phyloP scores from a whole-genome alignment of 208 protist species.

The Crithidia expoeki region DNA sequence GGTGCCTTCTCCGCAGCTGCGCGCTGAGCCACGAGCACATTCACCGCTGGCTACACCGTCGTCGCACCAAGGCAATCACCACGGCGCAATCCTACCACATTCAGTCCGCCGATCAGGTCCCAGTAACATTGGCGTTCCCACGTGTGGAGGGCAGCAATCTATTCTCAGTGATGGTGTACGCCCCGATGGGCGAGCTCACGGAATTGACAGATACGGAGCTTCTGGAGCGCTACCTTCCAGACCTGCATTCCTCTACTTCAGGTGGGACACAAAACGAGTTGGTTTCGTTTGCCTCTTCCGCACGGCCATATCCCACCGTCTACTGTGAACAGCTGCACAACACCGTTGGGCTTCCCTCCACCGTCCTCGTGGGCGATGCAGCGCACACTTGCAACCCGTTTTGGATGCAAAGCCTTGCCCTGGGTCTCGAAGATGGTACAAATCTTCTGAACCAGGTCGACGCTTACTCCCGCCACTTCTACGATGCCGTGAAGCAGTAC shows the following conservation, averaged over 20 bases:
- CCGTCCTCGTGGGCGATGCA: constrained; percentile 83
- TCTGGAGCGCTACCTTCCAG: constrained; percentile 43
- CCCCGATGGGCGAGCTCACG: constrained; percentile 59
- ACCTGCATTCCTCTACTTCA: constrained; percentile 25
- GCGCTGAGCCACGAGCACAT: constrained; percentile 65
- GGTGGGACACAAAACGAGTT: constrained; percentile 14
- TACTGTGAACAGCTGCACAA: constrained; percentile 90
- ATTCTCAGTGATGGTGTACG: constrained; percentile 89
- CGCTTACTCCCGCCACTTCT: constrained; percentile 84
- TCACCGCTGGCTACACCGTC: constrained; percentile 85
- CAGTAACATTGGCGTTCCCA: constrained; percentile 78
- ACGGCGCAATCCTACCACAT: constrained; percentile 51
- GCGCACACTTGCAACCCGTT: constrained; percentile 86
- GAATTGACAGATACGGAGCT: constrained; percentile 49
- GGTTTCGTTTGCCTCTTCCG: constrained; percentile 34
- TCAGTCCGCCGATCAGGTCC: constrained; percentile 56
- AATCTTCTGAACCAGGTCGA: constrained; percentile 86
- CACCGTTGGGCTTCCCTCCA: constrained; percentile 82
- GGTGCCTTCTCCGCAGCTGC: constrained; percentile 66
- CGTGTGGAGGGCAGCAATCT: constrained; percentile 51
- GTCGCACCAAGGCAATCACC: constrained; percentile 36
- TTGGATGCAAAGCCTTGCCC: constrained; percentile 84
- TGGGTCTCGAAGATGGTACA: constrained; percentile 82
- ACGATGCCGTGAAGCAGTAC: constrained; percentile 88
- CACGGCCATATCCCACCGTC: constrained; percentile 68